Conservation (phyloP, 148 eudicot genomes). For the Cornus florida region DNA sequence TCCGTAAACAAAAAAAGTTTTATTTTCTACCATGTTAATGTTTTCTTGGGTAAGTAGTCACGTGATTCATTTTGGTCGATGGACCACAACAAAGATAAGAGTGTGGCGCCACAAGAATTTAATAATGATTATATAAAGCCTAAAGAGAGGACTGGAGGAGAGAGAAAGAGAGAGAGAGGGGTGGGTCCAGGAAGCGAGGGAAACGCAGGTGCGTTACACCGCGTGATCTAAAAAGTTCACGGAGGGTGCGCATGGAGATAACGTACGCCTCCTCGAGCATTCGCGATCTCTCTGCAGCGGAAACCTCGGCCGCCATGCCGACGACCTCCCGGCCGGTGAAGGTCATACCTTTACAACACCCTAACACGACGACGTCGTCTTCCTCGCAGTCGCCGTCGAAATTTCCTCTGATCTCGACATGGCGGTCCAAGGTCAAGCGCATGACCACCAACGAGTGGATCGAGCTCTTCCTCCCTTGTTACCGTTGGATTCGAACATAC, state of each 20-base stretch:
- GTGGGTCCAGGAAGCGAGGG: neutral
- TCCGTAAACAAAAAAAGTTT: no score
- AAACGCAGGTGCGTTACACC: neutral
- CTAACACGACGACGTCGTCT: slow-evolving; percentile 33
- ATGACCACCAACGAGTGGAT: slow-evolving; percentile 77
- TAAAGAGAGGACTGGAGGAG: no score
- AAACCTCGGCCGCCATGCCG: slow-evolving; percentile 21
- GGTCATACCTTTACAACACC: slow-evolving; percentile 64
- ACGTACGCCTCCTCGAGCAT: slow-evolving; percentile 70
- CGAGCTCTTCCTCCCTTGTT: slow-evolving; percentile 71
- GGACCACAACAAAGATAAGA: no score
- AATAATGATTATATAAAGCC: no score
- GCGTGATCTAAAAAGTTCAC: neutral
- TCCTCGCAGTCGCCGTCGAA: slow-evolving; percentile 35
- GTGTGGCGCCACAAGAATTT: no score
- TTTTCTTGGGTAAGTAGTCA: no score
- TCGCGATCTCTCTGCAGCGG: slow-evolving; percentile 25
- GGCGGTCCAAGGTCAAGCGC: slow-evolving; percentile 57
- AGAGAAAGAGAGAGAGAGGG: neutral
- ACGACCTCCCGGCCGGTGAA: slow-evolving; percentile 46
- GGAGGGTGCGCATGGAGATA: slow-evolving; percentile 35
- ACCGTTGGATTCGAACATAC: slow-evolving; percentile 77
- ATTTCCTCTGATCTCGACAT: slow-evolving; percentile 22
- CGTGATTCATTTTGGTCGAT: no score
- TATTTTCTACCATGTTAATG: no score